Evolutionary conservation across 164 flowering plant species (phyloP).

Genomic region (Saururus chinensis): DNA sequence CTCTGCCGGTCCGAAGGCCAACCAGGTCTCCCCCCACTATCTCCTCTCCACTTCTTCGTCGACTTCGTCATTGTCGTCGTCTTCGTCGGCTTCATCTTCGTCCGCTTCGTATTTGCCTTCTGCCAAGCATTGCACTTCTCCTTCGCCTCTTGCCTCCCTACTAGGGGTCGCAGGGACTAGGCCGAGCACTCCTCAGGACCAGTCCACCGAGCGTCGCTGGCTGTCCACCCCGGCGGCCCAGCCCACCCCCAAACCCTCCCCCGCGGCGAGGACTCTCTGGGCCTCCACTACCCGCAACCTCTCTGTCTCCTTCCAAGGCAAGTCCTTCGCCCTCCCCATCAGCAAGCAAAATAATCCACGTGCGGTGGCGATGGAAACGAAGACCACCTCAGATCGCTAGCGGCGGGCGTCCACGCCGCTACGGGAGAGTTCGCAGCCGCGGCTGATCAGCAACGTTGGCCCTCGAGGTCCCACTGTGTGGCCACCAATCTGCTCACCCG

Average conservation of each 20-base stretch:
- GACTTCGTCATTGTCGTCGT: conserved; percentile 15
- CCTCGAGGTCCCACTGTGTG: conserved; percentile 29
- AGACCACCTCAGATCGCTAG: conserved; percentile 7
- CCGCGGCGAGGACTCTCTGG: conserved; percentile 49
- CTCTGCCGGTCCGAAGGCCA: conserved; percentile 38
- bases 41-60: conserved; percentile 47
- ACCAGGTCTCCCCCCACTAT: conserved; percentile 61
- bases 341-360: conserved; percentile 23
- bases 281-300: conserved; percentile 63
- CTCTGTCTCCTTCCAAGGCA: conserved; percentile 95
- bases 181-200: conserved; percentile 37
- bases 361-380: conserved; percentile 13
- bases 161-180: no score
- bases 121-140: conserved; percentile 34
- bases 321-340: conserved; percentile 76
- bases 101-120: conserved; percentile 43
- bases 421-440: conserved; percentile 51
- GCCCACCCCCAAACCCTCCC: conserved; percentile 17
- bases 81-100: conserved; percentile 8
- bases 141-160: no score
- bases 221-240: conserved; percentile 12
- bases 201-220: conserved; percentile 67
- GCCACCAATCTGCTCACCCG: conserved; percentile 30
- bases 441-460: conserved; percentile 73
- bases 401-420: conserved; percentile 40